Evolutionary conservation across 2,329 filamentous ascomycete species (phyloP), one percentile per base, ranked within the genome.

Genomic region (Trichoderma oligosporum): DNA sequence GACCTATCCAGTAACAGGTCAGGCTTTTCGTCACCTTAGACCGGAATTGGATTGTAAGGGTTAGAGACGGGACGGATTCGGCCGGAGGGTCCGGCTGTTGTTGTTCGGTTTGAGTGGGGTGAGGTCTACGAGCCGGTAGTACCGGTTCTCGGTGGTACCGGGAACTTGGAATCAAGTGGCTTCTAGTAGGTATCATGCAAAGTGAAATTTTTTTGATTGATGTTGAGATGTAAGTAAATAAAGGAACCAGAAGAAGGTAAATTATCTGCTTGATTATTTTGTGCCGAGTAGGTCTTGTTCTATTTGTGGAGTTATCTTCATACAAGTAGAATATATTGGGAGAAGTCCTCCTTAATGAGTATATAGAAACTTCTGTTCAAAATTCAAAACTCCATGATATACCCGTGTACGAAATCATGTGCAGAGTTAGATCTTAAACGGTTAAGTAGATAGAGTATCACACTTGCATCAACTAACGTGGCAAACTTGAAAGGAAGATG

Each of bases 31-130:
- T 29, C 46, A 49, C 27, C 9, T 38, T 35, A n/a, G 47, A 49
- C 39, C 47, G 47, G 35, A 22, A n/a, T n/a, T 24, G 35, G 12
- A 27, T 14, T 22, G 8, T 27, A 38, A 51, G 36, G 48, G 14
- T 20, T 27, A 24, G 29, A 5, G 27, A 22, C 51, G 39, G 51
- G 18, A 33, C 51, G 51, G 51, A 44, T 20, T 54, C 41, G 41
- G 41, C 41, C 41, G 51, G 51, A 36, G 51, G 24, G 41, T 35
- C 39, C 51, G 51, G 39, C n/a, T n/a, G n/a, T n/a, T n/a, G n/a
- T n/a, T 36, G 33, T 39, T 35, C 18, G 51, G 36, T 27, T 25
- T 25, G 39, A n/a, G 22, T 9, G n/a, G n/a, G 14, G 49, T 22
- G 4, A n/a, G 18, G 9, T 20, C 20, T 25, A 44, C n/a, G 12